Base-by-base conservation (phyloP, 345 rosid genomes). In the Hypericum perforatum region DNA sequence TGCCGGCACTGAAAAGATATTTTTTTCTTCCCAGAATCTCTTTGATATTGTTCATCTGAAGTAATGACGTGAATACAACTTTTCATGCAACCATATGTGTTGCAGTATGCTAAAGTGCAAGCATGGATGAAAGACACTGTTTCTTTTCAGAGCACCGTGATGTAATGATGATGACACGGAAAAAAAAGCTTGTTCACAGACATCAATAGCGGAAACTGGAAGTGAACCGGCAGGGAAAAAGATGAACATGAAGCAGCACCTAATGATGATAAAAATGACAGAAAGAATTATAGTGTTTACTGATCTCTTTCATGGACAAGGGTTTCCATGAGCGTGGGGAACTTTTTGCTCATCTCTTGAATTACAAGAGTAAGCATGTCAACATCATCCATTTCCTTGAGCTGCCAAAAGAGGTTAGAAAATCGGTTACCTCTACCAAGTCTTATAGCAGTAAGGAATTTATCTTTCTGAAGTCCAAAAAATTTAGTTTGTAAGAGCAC, bases 301-400 rank as follows among this genome's bases (percentile, higher is more conserved):
- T 89, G 89, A 70, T 94, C 99, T 72, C 99, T 74, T 64, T 94
- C 99, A 61, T 79, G 94, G 13, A 89, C 95, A 63, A 89, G 86
- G 13, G 99, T 84, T 57, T 94, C 88, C 92, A 89, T 89, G 40
- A 89, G 73, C 56, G 97, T 75, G 45, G 99, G 99, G 74, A 84
- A 94, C 56, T 82, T 74, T 78, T 86, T 89, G 83, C 96, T 89
- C 97, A 94, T 86, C 73, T 94, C 95, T 79, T 86, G 92, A 72
- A 89, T 86, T 61, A 94, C 92, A 56, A 89, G 84, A 61, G 99
- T 94, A 73, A 89, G 63, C 97, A 86, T 86, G 74, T 89, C 99
- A 64, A 71, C 78, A 67, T 94, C 76, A 60, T 89, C 85, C 96
- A 94, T 81, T 56, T 84, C 95, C 72, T 88, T 85, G 65, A 92